phyloP scores from a whole-genome alignment of 495 filamentous ascomycete genomes.

The Beverwykella pulmonaria region DNA sequence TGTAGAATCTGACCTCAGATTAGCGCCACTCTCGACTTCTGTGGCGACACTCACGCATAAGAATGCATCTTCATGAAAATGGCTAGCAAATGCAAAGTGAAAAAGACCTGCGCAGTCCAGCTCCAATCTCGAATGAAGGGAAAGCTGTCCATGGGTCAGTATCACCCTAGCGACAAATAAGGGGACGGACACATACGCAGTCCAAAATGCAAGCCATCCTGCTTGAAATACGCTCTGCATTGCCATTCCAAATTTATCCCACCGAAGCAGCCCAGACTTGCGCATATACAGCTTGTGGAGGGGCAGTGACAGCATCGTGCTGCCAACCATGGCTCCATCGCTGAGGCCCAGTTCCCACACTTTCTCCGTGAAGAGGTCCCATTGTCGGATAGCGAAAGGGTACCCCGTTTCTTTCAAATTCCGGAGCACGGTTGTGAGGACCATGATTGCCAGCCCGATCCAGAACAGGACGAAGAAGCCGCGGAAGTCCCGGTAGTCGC shows the following conservation, averaged over 20 bases:
- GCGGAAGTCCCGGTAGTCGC: slow-evolving; percentile 90
- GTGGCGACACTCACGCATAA: slow-evolving; percentile 58
- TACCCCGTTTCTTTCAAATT: slow-evolving; percentile 94
- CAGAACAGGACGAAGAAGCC: slow-evolving; percentile 98
- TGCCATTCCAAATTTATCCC: slow-evolving; percentile 73
- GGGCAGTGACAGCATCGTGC: slow-evolving; percentile 70
- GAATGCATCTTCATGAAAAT: slow-evolving; percentile 99
- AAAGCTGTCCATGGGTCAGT: slow-evolving; percentile 55
- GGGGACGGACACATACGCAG: slow-evolving; percentile 56
- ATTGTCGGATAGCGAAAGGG: slow-evolving; percentile 79
- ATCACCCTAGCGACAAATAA: neutral
- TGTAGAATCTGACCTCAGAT: slow-evolving; percentile 67
- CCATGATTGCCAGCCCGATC: slow-evolving; percentile 96
- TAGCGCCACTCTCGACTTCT: neutral
- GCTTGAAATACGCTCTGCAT: slow-evolving; percentile 82
- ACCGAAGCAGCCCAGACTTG: slow-evolving; percentile 62
- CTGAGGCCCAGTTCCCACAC: slow-evolving; percentile 83
- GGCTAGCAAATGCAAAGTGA: slow-evolving; percentile 85
- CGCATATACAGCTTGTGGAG: slow-evolving; percentile 69
- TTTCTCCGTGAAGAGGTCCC: slow-evolving; percentile 82
- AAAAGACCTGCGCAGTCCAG: slow-evolving; percentile 93
- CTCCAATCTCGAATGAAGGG: slow-evolving; percentile 91
- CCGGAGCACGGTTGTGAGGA: slow-evolving; percentile 83
- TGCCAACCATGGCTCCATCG: slow-evolving; percentile 81
- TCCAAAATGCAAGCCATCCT: slow-evolving; percentile 80